These are phyloP conservation scores for Brassica juncea DNA, from an alignment of 345 rosid genomes.

Conservation along the genomic window DNA sequence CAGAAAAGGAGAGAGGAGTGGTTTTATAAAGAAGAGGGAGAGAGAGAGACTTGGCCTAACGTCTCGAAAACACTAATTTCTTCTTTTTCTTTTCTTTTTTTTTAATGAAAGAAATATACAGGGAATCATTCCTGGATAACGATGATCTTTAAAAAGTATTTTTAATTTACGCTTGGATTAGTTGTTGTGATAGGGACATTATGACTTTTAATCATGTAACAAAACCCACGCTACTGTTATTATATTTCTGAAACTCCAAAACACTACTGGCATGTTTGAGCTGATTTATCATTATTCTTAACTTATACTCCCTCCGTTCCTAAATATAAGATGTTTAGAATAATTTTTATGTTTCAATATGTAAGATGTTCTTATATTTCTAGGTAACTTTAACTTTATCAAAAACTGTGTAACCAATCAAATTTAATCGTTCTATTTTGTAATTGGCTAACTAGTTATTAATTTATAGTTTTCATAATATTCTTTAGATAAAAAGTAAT, in stretches of 20 bases:
- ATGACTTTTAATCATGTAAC: slow-evolving; percentile 12
- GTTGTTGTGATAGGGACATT: background rate
- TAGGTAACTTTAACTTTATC: no score
- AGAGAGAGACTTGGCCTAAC: slow-evolving; percentile 12
- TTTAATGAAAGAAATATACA: background rate
- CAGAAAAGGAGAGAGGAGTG: background rate
- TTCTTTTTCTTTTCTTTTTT: background rate
- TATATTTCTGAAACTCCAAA: background rate
- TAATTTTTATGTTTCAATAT: no score
- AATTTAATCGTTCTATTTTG: no score
- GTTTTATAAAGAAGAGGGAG: slow-evolving; percentile 18
- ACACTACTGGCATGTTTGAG: slow-evolving; percentile 5
- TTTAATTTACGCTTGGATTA: background rate
- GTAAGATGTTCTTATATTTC: no score
- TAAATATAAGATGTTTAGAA: no score
- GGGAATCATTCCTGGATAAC: slow-evolving; percentile 29
- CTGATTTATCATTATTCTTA: background rate
- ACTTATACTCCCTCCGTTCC: no score
- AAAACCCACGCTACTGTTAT: slow-evolving; percentile 19
- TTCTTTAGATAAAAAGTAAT: no score
- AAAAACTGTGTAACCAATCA: no score
- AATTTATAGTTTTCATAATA: no score
- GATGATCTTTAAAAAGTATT: background rate
- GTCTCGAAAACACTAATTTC: background rate
- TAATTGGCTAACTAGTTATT: no score